phyloP scores from a whole-genome alignment of 208 protist genomes.

The Wallacemonas sp. region DNA sequence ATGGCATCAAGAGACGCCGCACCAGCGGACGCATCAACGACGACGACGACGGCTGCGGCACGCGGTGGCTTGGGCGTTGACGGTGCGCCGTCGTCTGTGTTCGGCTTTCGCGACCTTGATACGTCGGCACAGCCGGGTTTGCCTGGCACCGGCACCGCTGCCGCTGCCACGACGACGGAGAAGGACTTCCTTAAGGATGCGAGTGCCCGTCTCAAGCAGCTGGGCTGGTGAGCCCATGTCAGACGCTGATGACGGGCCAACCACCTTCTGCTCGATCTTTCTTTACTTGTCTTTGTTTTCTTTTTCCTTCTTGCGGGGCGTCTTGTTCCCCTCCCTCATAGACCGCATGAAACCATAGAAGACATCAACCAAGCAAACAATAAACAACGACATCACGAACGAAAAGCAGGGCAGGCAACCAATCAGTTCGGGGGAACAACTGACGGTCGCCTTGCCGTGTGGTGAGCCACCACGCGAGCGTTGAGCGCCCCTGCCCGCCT shows the following conservation, averaged over 20 bases:
- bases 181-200: constrained; percentile 20
- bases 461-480: too few relatives aligned
- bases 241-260: neutral
- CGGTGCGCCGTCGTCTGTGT: neutral
- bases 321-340: neutral
- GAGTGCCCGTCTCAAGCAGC: constrained; percentile 26
- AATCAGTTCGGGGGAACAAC: too few relatives aligned
- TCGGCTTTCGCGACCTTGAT: neutral
- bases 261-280: constrained; percentile 15
- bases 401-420: too few relatives aligned
- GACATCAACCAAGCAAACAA: neutral
- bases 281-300: constrained; percentile 11
- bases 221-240: constrained; percentile 27
- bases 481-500: too few relatives aligned
- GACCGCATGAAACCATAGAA: neutral
- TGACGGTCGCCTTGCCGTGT: too few relatives aligned
- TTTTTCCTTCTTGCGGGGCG: neutral
- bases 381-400: neutral
- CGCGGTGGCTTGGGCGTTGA: too few relatives aligned
- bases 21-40: too few relatives aligned
- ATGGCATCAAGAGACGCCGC: constrained; percentile 7
- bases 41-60: too few relatives aligned
- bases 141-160: neutral
- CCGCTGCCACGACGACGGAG: constrained; percentile 1
- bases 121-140: neutral